Evolutionary conservation across 2,329 filamentous ascomycete genomes (phyloP), one percentile per base, ranked within the genome.

Genomic region (Colletotrichum sp.): DNA sequence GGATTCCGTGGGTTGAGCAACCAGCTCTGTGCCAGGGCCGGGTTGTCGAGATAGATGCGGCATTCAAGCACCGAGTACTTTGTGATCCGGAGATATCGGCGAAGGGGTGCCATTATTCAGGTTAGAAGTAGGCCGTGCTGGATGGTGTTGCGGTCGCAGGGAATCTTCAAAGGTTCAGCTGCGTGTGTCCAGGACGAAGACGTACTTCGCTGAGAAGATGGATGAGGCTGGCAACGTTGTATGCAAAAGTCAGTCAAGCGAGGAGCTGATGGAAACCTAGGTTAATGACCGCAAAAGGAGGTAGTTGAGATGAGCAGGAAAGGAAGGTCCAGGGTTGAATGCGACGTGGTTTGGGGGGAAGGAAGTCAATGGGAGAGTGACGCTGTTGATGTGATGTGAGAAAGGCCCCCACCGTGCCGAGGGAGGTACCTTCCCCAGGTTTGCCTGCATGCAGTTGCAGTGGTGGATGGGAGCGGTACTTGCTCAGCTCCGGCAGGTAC

Each of bases 1-100:
- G 95, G 92, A 80, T 96, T 89, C 78, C 93, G 92, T 44, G 94
- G 90, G 80, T 94, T 94, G 78, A 98, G 90, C 21, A 99, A 91
- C 93, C 98, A 98, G 81, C 93, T 93, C 79, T 95, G 92, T 28
- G 92, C 92, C 76, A 98, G 92, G 15, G 94, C 92, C 1, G 97
- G 97, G 80, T 96, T 96, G 79, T 99, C 96, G 63, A 98, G 92
- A 85, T 99, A 99, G 79, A 99, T 97, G 79, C 96, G 96, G 78
- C 95, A 96, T 89, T 99, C 97, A n/a, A 99, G 90, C 36, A 98
- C 96, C 6, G 96, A 98, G 84, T 95, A 95, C 83, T 96, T 96
- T 71, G 95, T 96, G 80, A 99, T 98, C 68, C 96, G 92, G 71
- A 99, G 90, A 83, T 99, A 98, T 80, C 96, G 92, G 75, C 96